Base-by-base conservation (phyloP, 441 rosid genomes). In the Brassica hybrid region DNA sequence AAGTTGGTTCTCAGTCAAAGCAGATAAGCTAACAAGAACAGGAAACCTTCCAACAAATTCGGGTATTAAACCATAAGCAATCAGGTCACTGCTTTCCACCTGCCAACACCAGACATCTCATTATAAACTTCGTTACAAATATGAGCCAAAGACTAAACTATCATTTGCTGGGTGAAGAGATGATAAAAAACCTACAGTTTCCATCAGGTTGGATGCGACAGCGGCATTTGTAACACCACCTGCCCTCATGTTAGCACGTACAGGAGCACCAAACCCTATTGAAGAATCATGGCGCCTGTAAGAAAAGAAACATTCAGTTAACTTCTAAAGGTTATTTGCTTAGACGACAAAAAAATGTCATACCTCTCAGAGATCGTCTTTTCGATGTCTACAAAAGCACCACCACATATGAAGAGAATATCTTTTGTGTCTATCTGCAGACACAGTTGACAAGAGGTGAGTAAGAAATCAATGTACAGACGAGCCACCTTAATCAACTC, bases 21-120 rank as follows among this genome's bases (percentile, higher is more conserved):
- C 97, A 61, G 87, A 91, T 82, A 96, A 85, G 76, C 98, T 96
- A 77, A 96, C 99, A 67, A 96, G 98, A 82, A 96, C 84, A 0
- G 99, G 98, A 76, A 96, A 96, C 77, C 99, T 84, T 85, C 99
- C 99, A 69, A 96, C 99, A 80, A 96, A 96, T 84, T 96, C 99
- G 56, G 98, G 99, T 85, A 94, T 96, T 79, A 94, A 85, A 71
- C 99, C 99, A 80, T 94, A 96, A 21, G 98, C 85, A 65, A 96
- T 86, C 71, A 96, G 91, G 86, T 96, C 99, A 36, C 97, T 85
- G 83, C 99, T 94, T 83, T 96, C 99, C 69, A 90, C 98, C 99
- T 96, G 90, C 65, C 48, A 84, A 18, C 14, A 59, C 69, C 23
- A n/a, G n/a, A n/a, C n/a, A n/a, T n/a, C n/a, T n/a, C n/a, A n/a